A percentile compares a stretch with the other conserved stretches of the same genome.
phyloP scores from a whole-genome alignment of 1,284 basidiomycete genomes.

The Cutaneotrichosporon cavernicola region DNA sequence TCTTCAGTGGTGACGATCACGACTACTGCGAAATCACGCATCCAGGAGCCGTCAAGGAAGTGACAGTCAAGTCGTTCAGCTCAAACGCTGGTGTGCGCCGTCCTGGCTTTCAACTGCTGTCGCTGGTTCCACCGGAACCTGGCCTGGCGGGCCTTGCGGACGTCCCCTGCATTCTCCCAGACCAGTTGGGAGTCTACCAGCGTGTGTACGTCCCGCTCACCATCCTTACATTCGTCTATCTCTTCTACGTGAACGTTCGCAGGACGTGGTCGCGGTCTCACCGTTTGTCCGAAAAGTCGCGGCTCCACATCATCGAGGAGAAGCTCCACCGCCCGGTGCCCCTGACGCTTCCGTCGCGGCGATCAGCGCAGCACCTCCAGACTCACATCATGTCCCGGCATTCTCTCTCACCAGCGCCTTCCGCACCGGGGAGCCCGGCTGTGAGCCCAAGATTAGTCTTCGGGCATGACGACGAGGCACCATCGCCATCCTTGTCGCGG shows the following conservation, averaged over 20 bases:
- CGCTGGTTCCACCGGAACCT: constrained; percentile 59
- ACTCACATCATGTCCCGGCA: constrained; percentile 14
- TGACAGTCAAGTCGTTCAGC: constrained; percentile 82
- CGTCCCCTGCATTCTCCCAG: constrained; percentile 66
- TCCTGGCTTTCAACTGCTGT: constrained; percentile 83
- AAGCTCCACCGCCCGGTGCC: constrained; percentile 35
- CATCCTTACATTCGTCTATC: constrained; percentile 53
- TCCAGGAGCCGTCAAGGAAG: constrained; percentile 58
- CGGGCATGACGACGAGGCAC: constrained; percentile 7
- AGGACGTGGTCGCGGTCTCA: constrained; percentile 30
- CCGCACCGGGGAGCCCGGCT: constrained; percentile 21
- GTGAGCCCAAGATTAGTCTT: constrained; percentile 16
- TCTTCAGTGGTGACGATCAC: constrained; percentile 78
- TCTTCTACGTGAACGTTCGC: constrained; percentile 49
- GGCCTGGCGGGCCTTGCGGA: constrained; percentile 56
- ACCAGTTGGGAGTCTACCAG: constrained; percentile 64
- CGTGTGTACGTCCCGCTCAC: constrained; percentile 61
- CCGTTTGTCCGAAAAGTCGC: not conserved
- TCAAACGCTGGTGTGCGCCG: constrained; percentile 70
- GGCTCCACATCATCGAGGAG: not conserved
- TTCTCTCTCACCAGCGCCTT: constrained; percentile 9
- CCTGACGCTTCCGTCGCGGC: constrained; percentile 39
- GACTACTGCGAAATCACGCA: constrained; percentile 80
- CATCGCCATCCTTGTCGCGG: constrained; percentile 38
- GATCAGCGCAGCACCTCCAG: constrained; percentile 39